Conservation (phyloP, 345 rosid genomes). For the Citrus australasica region DNA sequence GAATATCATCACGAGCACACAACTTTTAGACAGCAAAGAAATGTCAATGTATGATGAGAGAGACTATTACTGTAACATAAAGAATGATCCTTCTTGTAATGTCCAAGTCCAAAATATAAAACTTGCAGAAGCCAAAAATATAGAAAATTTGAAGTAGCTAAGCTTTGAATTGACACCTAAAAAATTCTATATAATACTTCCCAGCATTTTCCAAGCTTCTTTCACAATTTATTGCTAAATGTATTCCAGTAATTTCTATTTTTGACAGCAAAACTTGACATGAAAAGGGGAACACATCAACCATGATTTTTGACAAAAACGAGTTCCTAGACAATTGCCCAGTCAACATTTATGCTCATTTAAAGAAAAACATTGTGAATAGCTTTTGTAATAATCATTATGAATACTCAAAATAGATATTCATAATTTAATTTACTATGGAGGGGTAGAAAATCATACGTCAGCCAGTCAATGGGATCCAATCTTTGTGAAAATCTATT, state of each 20-base stretch:
- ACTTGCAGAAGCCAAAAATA: neutral
- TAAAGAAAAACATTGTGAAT: neutral
- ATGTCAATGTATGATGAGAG: neutral
- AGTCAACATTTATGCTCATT: neutral
- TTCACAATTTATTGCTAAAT: neutral
- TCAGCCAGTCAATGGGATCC: conserved; percentile 99
- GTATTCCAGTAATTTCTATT: neutral
- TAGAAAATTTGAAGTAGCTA: neutral
- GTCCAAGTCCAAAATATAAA: too few relatives aligned
- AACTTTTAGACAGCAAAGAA: neutral
- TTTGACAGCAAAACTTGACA: neutral
- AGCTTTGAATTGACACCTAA: neutral
- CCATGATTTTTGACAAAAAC: neutral
- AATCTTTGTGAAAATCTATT: conserved; percentile 61
- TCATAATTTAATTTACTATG: neutral
- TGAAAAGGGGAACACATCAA: neutral
- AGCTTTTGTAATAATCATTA: neutral
- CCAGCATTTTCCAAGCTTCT: neutral
- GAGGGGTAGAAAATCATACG: conserved; percentile 51
- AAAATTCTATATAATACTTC: neutral
- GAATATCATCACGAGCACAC: neutral
- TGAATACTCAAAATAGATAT: neutral
- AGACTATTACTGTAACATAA: neutral
- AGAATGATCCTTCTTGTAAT: neutral
- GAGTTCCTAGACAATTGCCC: neutral